Base-by-base conservation (phyloP, 106 monocot genomes). In the Triglochin maritima region DNA sequence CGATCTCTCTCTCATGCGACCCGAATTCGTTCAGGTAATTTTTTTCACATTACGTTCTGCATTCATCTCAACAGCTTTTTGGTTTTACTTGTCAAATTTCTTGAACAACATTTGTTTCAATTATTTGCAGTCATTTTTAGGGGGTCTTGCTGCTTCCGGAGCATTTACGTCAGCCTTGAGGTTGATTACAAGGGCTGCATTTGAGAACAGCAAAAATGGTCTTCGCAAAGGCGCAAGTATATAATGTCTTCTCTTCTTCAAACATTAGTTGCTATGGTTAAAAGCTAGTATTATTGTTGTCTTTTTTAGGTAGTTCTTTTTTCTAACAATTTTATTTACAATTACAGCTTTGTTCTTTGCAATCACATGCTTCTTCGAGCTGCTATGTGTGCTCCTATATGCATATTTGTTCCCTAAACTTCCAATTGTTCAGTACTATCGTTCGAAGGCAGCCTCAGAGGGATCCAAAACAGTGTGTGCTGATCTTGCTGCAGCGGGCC, bases 351-450 rank as follows among this genome's bases (percentile, higher is more conserved):
- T 72, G 46, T 72, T 72, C 64, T 72, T 72, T 46, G 47, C 54
- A 0, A 64, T 73, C 13, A 47, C 71, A 29, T 3, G 77, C 57
- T 78, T 88, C 50, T 77, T 83, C 6, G 87, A 92, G 82, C 69
- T 92, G 6, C 61, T 88, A 1, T 92, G 85, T 63, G 63, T 92
- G 43, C 71, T 92, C 13, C 69, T 92, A 46, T 92, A 92, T 62
- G 85, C 92, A 12, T 78, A 79, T n/a, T 17, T 92, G 74, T 88
- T 92, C 69, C 88, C 92, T 50, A 92, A 88, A 52, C 57, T 92
- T 47, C 85, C 88, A 3, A 88, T 92, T 14, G 59, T 74, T 5
- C 66, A 67, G 52, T 57, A 56, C 65, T 73, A 45, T 17, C 65
- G 56, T 6, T 65, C 57, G 0, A 73, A 73, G 64, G 73, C 65